phyloP scores from a whole-genome alignment of 352 stramenopile genomes.

The Globisporangium iwayamae region DNA sequence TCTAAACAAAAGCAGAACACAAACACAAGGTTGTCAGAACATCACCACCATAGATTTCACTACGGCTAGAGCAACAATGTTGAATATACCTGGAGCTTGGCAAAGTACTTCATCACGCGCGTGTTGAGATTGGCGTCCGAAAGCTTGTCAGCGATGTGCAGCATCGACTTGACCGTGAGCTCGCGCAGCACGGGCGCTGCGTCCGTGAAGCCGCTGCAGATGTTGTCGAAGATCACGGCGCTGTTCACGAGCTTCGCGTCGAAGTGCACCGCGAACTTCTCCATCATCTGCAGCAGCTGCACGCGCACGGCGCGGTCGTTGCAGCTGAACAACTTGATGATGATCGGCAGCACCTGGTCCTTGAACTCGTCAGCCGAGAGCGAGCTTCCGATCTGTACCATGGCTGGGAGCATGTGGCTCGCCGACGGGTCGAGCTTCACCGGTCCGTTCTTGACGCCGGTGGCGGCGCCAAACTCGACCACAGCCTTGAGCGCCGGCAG shows the following conservation, averaged over 20 bases:
- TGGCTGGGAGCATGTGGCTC: conserved; percentile 84
- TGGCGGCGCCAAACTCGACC: conserved; percentile 71
- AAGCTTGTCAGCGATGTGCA: conserved; percentile 89
- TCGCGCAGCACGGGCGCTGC: conserved; percentile 84
- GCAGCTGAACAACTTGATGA: conserved; percentile 89
- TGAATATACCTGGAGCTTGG: conserved; percentile 77
- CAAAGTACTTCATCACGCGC: conserved; percentile 91
- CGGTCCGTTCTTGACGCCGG: conserved; percentile 48
- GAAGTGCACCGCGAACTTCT: conserved; percentile 86
- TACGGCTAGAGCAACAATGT: background rate
- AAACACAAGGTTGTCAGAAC: conserved; percentile 2
- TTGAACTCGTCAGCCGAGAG: conserved; percentile 83
- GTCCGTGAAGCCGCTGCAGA: conserved; percentile 91
- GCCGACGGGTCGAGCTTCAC: conserved; percentile 82
- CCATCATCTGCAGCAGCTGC: conserved; percentile 91
- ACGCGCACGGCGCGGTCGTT: conserved; percentile 89
- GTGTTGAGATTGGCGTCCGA: conserved; percentile 90
- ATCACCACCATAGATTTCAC: background rate
- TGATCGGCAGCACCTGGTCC: conserved; percentile 81
- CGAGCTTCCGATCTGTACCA: conserved; percentile 83
- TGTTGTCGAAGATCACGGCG: conserved; percentile 86
- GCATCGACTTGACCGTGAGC: conserved; percentile 91
- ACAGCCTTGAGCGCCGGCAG: conserved; percentile 78
- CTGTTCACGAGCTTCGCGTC: conserved; percentile 91
- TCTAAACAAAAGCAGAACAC: conserved; percentile 23